These are phyloP conservation scores for Meredithiella fracta DNA, from an alignment of 2,329 filamentous ascomycete species.

Conservation along the genomic window DNA sequence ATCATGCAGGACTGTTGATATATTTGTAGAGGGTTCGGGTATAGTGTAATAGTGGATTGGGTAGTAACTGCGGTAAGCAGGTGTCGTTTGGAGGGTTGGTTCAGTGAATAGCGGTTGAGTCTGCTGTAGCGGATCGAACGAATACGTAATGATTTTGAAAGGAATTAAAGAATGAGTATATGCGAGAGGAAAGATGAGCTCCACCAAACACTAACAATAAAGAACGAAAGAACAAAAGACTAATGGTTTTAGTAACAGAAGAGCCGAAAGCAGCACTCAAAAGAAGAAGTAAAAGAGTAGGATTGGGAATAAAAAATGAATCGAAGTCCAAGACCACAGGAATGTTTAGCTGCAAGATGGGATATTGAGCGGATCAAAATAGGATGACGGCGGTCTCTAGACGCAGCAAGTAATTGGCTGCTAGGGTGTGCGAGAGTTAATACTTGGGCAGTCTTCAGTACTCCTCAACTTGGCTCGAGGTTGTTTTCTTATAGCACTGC, in stretches of 20 bases:
- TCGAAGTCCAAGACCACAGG: background rate
- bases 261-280: background rate
- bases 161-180: background rate
- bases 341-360: background rate
- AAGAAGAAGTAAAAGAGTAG: background rate
- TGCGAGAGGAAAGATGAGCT: background rate
- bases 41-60: background rate
- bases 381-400: constrained; percentile 1
- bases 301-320: background rate
- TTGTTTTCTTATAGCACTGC: no score
- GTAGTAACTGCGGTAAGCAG: background rate
- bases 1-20: background rate
- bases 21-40: background rate
- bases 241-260: background rate
- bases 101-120: background rate
- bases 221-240: no score
- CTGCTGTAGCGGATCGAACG: background rate
- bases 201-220: background rate
- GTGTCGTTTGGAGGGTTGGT: background rate
- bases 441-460: no score
- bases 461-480: no score
- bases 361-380: constrained; percentile 2
- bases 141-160: background rate
- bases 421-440: background rate
- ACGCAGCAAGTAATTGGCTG: background rate